Evolutionary conservation across 2,329 filamentous ascomycete species (phyloP).

Genomic region (Cytospora leucostoma): DNA sequence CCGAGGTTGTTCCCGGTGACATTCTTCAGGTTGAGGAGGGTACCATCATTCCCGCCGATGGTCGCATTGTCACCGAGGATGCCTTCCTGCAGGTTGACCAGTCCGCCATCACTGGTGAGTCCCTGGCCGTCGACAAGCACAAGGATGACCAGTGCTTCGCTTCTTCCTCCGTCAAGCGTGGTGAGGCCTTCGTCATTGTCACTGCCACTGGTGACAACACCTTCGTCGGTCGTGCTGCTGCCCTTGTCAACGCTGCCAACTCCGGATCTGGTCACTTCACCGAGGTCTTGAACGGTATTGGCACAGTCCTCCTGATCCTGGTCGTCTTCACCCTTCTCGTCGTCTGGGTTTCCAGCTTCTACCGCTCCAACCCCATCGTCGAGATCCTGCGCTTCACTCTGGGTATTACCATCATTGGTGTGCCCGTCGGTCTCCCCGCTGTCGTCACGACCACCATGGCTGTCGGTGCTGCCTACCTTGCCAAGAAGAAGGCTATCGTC

Average conservation of each 20-base stretch:
- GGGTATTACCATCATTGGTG: slow-evolving; percentile 87
- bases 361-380: slow-evolving; percentile 80
- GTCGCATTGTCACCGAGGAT: slow-evolving; percentile 79
- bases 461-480: slow-evolving; percentile 86
- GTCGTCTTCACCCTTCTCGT: slow-evolving; percentile 79
- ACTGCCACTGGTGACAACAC: slow-evolving; percentile 87
- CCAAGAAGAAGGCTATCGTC: slow-evolving; percentile 90
- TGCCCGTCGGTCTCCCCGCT: slow-evolving; percentile 88
- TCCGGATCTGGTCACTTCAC: slow-evolving; percentile 83
- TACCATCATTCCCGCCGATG: slow-evolving; percentile 88
- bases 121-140: slow-evolving; percentile 87
- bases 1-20: slow-evolving; percentile 85
- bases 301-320: slow-evolving; percentile 75
- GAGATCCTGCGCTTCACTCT: slow-evolving; percentile 81
- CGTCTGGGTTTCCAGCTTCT: slow-evolving; percentile 86
- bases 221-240: slow-evolving; percentile 85
- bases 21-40: slow-evolving; percentile 90
- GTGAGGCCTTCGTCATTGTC: slow-evolving; percentile 80
- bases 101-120: slow-evolving; percentile 89
- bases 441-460: slow-evolving; percentile 96
- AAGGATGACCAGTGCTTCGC: slow-evolving; percentile 78
- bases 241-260: slow-evolving; percentile 77
- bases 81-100: slow-evolving; percentile 90
- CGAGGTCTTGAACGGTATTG: slow-evolving; percentile 85
- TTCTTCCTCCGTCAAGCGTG: slow-evolving; percentile 88